Base-by-base conservation (phyloP, 176 grass and related monocot genomes). In the Rhynchospora breviuscula region DNA sequence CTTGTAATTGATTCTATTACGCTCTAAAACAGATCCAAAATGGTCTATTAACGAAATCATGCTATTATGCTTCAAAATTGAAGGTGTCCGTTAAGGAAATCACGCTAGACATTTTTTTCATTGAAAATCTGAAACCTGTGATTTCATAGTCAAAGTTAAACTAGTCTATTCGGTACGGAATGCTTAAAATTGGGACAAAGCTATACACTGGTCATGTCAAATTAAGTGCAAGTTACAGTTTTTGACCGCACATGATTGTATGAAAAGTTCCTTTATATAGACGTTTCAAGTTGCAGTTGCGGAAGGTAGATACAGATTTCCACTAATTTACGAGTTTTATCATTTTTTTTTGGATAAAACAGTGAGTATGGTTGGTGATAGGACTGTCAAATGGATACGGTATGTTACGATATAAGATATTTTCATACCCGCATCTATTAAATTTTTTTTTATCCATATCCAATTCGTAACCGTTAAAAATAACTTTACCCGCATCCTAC, bases 161-260 rank as follows among this genome's bases (percentile, higher is more conserved):
- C 10, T 7, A 59, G 59, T 62, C 59, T 7, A 62, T 9, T 62
- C 59, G 10, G 9, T 52, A 11, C 49, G 9, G 49, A 52, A 52
- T 8, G 49, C 7, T 52, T 70, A 70, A 70, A 70, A 70, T 69
- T 69, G 66, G 66, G 66, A 69, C 11, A 69, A 69, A 10, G 67
- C 67, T 70, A 40, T 40, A 8, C 8, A 21, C 19, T 31, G 17
- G 13, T 68, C 66, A 69, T 69, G 43, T 69, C 33, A 5, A 40
- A 71, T 10, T 46, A 4, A 31, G 67, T 70, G 35, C 40, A 45
- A 46, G 40, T 46, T 46, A 4, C 67, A 44, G 67, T 70, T 70
- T 19, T 70, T 46, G 40, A 45, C 67, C 67, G 19, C 35, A 62
- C 8, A 22, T 62, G n/a, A n/a, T 62, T 62, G 8, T 62, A 25